A percentile compares a stretch with the other conserved stretches of the same genome.
Conservation (phyloP, 768 basidiomycete species). For the Tylopilus felleus region DNA sequence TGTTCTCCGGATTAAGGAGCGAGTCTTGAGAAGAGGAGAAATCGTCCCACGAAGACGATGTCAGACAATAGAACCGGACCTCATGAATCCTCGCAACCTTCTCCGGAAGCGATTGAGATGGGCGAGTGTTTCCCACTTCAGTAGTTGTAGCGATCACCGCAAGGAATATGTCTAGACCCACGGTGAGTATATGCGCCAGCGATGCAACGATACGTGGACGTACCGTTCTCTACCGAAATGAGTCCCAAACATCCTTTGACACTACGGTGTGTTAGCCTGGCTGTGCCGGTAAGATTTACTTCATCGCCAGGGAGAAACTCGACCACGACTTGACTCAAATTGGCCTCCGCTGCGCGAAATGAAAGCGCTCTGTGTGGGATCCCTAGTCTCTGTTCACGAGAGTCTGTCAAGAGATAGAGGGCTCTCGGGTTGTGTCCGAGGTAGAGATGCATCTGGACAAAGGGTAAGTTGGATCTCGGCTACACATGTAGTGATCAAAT, state of each 20-base stretch:
- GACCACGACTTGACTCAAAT: conserved; percentile 68
- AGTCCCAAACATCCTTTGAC: conserved; percentile 85
- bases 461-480: background rate
- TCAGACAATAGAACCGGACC: conserved; percentile 86
- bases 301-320: conserved; percentile 78
- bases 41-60: conserved; percentile 83
- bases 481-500: background rate
- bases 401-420: conserved; percentile 68
- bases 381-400: conserved; percentile 61
- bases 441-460: conserved; percentile 65
- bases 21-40: conserved; percentile 50
- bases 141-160: conserved; percentile 75
- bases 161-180: conserved; percentile 71
- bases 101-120: conserved; percentile 54
- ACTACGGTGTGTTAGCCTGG: conserved; percentile 65
- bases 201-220: conserved; percentile 19
- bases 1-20: conserved; percentile 52
- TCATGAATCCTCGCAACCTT: conserved; percentile 81
- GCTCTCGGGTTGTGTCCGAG: conserved; percentile 65
- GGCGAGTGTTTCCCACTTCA: conserved; percentile 69
- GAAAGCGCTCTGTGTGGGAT: conserved; percentile 62
- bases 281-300: conserved; percentile 61
- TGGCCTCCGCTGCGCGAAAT: conserved; percentile 59
- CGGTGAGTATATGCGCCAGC: conserved; percentile 4
- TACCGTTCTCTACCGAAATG: conserved; percentile 69